These are phyloP conservation scores for Magnolia kwangsiensis DNA, from an alignment of 164 flowering plant genomes.

Conservation along the genomic window DNA sequence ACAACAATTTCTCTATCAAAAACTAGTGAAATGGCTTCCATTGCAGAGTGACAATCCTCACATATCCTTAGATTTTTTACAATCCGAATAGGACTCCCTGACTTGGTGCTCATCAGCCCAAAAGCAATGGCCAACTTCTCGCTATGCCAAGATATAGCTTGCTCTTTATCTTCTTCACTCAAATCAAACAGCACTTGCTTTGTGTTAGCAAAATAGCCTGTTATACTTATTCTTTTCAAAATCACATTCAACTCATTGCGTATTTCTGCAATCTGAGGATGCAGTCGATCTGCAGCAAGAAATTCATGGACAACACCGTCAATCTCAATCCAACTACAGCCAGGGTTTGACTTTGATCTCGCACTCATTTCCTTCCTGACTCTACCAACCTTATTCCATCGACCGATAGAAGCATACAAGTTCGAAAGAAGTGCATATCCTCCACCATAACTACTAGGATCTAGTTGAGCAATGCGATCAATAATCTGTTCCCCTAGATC, in stretches of 20 bases:
- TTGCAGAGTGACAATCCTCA: constrained; percentile 34
- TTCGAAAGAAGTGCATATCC: constrained; percentile 21
- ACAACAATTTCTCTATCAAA: constrained; percentile 45
- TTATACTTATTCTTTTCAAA: constrained; percentile 20
- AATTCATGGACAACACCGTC: constrained; percentile 28
- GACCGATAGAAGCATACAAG: constrained; percentile 20
- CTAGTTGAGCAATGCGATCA: constrained; percentile 20
- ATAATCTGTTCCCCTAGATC: constrained; percentile 25
- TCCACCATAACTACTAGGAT: constrained; percentile 23
- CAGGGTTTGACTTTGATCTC: constrained; percentile 24
- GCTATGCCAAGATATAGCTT: constrained; percentile 47
- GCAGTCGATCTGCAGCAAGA: constrained; percentile 18
- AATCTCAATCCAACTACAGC: constrained; percentile 26
- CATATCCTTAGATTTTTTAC: constrained; percentile 11
- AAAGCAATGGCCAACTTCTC: constrained; percentile 64
- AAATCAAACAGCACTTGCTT: constrained; percentile 44
- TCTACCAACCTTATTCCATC: constrained; percentile 19
- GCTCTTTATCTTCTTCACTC: constrained; percentile 47
- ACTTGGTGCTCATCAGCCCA: constrained; percentile 38
- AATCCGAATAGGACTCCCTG: constrained; percentile 38
- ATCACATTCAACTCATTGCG: constrained; percentile 33
- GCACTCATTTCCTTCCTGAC: constrained; percentile 20
- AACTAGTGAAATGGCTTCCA: constrained; percentile 45
- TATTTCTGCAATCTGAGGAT: constrained; percentile 26
- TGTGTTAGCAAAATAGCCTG: constrained; percentile 39